Percentiles rank a stretch among this genome's conserved stretches.
These are phyloP conservation scores for Psilocybe cyanescens DNA, from an alignment of 768 basidiomycete genomes.

Conservation along the genomic window DNA sequence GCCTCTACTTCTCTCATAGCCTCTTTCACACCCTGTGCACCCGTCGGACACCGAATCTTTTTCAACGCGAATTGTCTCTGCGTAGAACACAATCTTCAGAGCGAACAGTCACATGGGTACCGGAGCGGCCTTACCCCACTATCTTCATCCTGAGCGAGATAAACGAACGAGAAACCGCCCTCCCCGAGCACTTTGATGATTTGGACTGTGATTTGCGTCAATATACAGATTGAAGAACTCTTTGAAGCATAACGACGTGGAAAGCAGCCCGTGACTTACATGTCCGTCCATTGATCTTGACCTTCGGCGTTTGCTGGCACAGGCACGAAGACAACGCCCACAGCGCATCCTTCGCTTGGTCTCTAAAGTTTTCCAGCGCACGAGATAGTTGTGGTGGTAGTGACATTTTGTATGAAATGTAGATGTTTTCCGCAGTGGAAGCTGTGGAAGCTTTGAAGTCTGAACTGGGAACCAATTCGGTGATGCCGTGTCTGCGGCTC, in stretches of 20 bases:
- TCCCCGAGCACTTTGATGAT: slow-evolving; percentile 94
- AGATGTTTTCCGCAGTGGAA: no score
- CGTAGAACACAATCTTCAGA: neutral
- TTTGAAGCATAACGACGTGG: neutral
- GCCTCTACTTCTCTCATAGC: slow-evolving; percentile 92
- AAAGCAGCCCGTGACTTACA: slow-evolving; percentile 54
- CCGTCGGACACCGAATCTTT: slow-evolving; percentile 93
- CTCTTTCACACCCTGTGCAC: slow-evolving; percentile 85
- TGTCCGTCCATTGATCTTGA: slow-evolving; percentile 96
- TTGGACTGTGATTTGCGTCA: slow-evolving; percentile 61
- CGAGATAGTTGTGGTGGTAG: slow-evolving; percentile 44
- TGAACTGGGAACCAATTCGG: no score
- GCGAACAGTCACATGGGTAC: neutral
- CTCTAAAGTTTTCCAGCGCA: slow-evolving; percentile 61
- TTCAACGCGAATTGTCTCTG: slow-evolving; percentile 95
- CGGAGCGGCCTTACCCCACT: slow-evolving; percentile 65
- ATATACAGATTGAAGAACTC: neutral
- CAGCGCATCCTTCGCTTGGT: slow-evolving; percentile 81
- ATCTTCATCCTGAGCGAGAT: slow-evolving; percentile 83
- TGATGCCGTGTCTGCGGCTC: no score
- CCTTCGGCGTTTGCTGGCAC: slow-evolving; percentile 79
- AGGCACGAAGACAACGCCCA: slow-evolving; percentile 83
- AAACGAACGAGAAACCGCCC: slow-evolving; percentile 94
- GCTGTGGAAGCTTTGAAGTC: no score
- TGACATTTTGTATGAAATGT: slow-evolving; percentile 24